phyloP scores from a whole-genome alignment of 129 eudicot genomes.

The Flaveria brownii region DNA sequence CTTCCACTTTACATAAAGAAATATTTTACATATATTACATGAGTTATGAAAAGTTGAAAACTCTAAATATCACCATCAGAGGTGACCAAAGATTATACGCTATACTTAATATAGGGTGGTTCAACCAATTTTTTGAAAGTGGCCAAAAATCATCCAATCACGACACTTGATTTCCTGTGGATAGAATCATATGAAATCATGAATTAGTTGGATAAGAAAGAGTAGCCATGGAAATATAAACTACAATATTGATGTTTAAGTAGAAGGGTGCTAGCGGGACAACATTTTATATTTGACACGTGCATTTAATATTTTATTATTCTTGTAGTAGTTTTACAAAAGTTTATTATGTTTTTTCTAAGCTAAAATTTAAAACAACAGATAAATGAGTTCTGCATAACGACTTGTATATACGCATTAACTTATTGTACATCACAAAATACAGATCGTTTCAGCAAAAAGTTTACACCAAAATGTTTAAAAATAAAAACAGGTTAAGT shows the following conservation, averaged over 20 bases:
- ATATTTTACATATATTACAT: not conserved
- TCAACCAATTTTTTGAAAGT: conserved; percentile 21
- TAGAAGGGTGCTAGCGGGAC: too few relatives aligned
- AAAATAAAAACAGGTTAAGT: too few relatives aligned
- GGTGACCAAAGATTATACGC: not conserved
- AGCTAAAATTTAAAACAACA: too few relatives aligned
- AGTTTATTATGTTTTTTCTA: too few relatives aligned
- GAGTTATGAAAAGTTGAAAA: not conserved
- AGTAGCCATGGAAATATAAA: not conserved
- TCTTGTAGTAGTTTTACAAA: too few relatives aligned
- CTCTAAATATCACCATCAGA: not conserved
- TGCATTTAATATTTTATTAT: too few relatives aligned
- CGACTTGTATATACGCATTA: too few relatives aligned
- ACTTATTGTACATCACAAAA: too few relatives aligned
- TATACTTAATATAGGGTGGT: conserved; percentile 20
- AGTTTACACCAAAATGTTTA: too few relatives aligned
- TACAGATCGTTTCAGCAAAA: too few relatives aligned
- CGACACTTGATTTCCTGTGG: conserved; percentile 20
- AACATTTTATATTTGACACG: too few relatives aligned
- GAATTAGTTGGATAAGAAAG: conserved; percentile 13
- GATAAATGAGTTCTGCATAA: too few relatives aligned
- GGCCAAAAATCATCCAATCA: conserved; percentile 23
- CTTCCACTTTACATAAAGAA: not conserved
- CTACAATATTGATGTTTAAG: conserved; percentile 1
- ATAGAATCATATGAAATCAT: not conserved